phyloP scores from a whole-genome alignment of 768 basidiomycete species.

The Rubroboletus pulcherrimus region DNA sequence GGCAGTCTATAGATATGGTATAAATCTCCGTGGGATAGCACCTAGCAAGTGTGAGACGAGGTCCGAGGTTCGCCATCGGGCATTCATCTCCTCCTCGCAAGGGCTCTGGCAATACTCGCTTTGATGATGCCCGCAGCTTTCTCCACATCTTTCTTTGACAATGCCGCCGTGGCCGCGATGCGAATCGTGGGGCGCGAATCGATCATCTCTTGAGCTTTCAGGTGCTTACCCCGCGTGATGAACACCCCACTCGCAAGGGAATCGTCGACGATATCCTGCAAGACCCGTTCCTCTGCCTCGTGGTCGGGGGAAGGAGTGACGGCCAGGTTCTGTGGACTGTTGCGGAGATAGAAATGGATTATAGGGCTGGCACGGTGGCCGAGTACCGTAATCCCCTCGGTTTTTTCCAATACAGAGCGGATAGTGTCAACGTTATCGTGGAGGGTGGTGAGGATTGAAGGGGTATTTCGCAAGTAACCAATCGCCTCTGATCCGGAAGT shows the following conservation, averaged over 20 bases:
- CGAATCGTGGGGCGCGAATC: conserved; percentile 84
- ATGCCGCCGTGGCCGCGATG: conserved; percentile 71
- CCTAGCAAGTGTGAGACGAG: not conserved
- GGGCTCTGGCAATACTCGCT: conserved; percentile 67
- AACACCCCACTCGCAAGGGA: conserved; percentile 76
- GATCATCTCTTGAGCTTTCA: conserved; percentile 78
- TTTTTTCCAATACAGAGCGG: conserved; percentile 74
- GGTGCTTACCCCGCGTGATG: conserved; percentile 76
- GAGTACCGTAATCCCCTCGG: conserved; percentile 79
- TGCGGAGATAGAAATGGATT: conserved; percentile 74
- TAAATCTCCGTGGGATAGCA: conserved; percentile 20
- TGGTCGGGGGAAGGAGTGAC: conserved; percentile 41
- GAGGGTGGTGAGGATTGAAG: conserved; percentile 69
- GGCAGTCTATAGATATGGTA: conserved; percentile 27
- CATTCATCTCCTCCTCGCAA: conserved; percentile 52
- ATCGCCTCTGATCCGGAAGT: conserved; percentile 87
- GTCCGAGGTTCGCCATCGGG: not conserved
- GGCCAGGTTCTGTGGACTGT: conserved; percentile 21
- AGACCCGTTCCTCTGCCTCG: conserved; percentile 66
- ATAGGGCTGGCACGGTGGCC: conserved; percentile 84
- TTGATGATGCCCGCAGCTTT: conserved; percentile 78
- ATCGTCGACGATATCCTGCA: conserved; percentile 95
- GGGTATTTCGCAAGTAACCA: conserved; percentile 69
- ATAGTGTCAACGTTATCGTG: conserved; percentile 79
- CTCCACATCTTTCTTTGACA: conserved; percentile 89